Base-by-base conservation (phyloP, 495 filamentous ascomycete species). In the Neurospora cerealis region DNA sequence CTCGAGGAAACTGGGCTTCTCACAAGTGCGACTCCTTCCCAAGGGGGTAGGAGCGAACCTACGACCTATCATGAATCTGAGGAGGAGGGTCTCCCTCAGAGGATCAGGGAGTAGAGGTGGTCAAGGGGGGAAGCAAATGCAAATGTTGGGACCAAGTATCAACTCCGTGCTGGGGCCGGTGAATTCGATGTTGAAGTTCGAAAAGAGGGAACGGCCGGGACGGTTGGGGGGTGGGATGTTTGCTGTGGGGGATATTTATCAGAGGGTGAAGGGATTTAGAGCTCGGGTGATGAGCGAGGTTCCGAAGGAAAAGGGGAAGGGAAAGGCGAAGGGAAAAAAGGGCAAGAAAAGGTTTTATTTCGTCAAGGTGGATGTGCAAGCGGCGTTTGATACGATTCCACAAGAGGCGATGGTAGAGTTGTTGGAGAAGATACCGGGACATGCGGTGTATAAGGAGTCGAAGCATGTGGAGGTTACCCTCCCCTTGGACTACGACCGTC, bases 381-480 rank as follows among this genome's bases (percentile, higher is more conserved):
- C 93, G 10, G 97, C 96, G 71, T 99, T 97, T 79, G 96, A 99
- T 79, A 97, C 93, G 0, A 97, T 99, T 69, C 96, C 96, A 0
- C 96, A 98, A 77, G 77, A 86, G 44, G 86, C 86, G 5, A 83
- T 98, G n/a, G 76, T 98, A 70, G 75, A 80, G 32, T 80, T 98
- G 19, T 86, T 96, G 69, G 81, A 88, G 21, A 81, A 83, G 3
- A 84, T 97, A 24, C 85, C 92, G 21, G 86, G 87, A 8, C 86
- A 92, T 73, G 82, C 88, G 5, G 82, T 85, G 28, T 99, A 98
- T 79, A 85, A 87, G n/a, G 85, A 95, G 37, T 83, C 86, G 17
- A 93, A 90, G 39, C 91, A 97, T 77, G 87, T 89, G 10, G 92
- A 97, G 78, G 87, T 97, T 36, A 19, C 2, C 34, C 28, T 66